Conservation (phyloP, 2,329 filamentous ascomycete species). For the Oidium heveae region DNA sequence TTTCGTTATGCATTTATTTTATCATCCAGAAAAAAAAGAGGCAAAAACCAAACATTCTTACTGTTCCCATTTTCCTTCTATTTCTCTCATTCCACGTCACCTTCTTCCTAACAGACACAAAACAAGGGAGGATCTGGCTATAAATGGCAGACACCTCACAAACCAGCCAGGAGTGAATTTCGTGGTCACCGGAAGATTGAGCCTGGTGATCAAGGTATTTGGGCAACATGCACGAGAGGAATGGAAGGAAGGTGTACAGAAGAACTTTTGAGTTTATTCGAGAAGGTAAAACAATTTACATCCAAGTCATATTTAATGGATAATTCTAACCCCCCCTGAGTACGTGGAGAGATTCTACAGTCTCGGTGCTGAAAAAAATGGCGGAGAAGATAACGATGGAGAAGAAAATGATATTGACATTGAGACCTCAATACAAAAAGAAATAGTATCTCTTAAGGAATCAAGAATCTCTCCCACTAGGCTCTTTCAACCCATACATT, state of each 20-base stretch:
- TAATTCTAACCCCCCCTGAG: conserved; percentile 16
- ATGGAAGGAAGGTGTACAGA: conserved; percentile 44
- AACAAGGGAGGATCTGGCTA: conserved; percentile 22
- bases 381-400: conserved; percentile 13
- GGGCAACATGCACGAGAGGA: conserved; percentile 50
- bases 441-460: conserved; percentile 36
- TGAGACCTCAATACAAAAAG: conserved; percentile 44
- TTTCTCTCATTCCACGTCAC: too few species aligned
- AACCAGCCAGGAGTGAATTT: conserved; percentile 23
- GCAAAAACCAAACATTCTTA: too few species aligned
- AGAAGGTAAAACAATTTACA: conserved; percentile 25
- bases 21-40: too few species aligned
- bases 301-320: not conserved
- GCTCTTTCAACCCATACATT: conserved; percentile 25
- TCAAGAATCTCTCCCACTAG: conserved; percentile 14
- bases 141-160: conserved; percentile 36
- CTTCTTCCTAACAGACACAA: too few species aligned
- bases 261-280: conserved; percentile 40
- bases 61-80: too few species aligned
- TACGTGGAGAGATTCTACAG: conserved; percentile 39
- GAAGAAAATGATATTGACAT: conserved; percentile 34
- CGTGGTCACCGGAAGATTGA: conserved; percentile 26
- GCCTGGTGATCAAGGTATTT: conserved; percentile 47
- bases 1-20: too few species aligned
- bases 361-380: conserved; percentile 14